These are phyloP conservation scores for Aspergillus amoenus DNA, from an alignment of 2,329 filamentous ascomycete genomes.

Conservation along the genomic window DNA sequence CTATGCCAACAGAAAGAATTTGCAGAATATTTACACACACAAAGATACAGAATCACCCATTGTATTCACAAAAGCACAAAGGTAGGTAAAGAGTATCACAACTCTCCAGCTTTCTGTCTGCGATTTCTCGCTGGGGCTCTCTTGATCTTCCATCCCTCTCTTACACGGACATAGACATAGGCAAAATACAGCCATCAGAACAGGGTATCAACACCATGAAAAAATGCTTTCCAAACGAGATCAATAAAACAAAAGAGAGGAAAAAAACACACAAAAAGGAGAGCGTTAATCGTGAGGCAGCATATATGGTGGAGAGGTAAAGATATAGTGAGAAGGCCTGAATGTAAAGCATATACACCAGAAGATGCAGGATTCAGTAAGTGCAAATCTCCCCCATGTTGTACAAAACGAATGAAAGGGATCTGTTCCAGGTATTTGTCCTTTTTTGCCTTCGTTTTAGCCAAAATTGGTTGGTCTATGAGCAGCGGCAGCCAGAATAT, in stretches of 20 bases:
- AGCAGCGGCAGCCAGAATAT: background rate
- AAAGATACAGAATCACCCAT: slow-evolving; percentile 11
- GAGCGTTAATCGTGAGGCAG: slow-evolving; percentile 37
- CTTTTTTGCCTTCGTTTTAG: background rate
- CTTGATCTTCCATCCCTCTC: slow-evolving; percentile 2
- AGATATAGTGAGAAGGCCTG: slow-evolving; percentile 5
- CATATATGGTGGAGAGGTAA: slow-evolving; percentile 22
- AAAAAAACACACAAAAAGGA: slow-evolving; percentile 11
- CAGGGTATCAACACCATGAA: slow-evolving; percentile 46
- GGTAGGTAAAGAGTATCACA: background rate
- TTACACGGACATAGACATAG: slow-evolving; percentile 5
- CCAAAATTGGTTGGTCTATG: background rate
- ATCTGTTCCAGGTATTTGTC: background rate
- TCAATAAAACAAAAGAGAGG: slow-evolving; percentile 10
- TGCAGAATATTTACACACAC: slow-evolving; percentile 22
- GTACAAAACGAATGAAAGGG: slow-evolving; percentile 19
- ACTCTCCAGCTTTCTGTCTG: background rate
- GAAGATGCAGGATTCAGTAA: slow-evolving; percentile 18
- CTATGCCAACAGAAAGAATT: slow-evolving; percentile 26
- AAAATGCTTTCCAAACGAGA: slow-evolving; percentile 35
- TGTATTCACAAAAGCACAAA: background rate
- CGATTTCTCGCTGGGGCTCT: background rate
- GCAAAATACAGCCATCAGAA: slow-evolving; percentile 31
- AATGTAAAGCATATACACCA: slow-evolving; percentile 27
- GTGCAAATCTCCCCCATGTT: slow-evolving; percentile 16